Evolutionary conservation across 1,284 basidiomycete genomes (phyloP), one percentile per base, ranked within the genome.

Genomic region (Volvariella surrecta): DNA sequence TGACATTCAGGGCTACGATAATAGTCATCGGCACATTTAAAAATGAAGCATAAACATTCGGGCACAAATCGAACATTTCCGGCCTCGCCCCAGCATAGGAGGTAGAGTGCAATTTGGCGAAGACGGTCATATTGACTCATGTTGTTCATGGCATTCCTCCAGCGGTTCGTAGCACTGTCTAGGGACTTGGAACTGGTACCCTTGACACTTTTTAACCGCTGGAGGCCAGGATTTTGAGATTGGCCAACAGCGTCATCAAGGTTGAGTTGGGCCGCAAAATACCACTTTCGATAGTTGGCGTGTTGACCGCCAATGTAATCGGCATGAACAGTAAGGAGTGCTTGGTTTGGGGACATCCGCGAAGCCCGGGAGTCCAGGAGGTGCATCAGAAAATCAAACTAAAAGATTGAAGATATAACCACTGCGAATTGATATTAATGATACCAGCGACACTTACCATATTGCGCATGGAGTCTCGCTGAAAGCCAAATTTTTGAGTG

Each of bases 21-120:
- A 66, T 98, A 99, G 67, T 99, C 95, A 62, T 99, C 95, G 18
- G 95, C 96, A 59, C 96, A 99, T 71, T 99, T 98, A 87, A 99
- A 99, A 66, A 99, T 96, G 76, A 97, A 99, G 67, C 93, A 97
- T 44, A 98, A 67, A 58, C 91, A 95, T 63, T 99, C 95, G 18
- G 96, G 95, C 34, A 92, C 80, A 64, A 98, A 99, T n/a, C 96
- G 87, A 40, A 99, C 91, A 60, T 98, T 93, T 8, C 95, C 96
- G 0, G 91, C 95, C 64, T 99, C 96, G 51, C 96, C 95, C 95
- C 96, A 99, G 54, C 91, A 91, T 32, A 99, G 77, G 28, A 99
- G 76, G 63, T 89, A 99, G 2, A 99, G 78, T 1, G 96, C 96
- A 51, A 99, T 84, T 66, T 99, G 96, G 31, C 95, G 82, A 43